Evolutionary conservation across 2,329 filamentous ascomycete genomes (phyloP).

Genomic region (Coniella vitis): DNA sequence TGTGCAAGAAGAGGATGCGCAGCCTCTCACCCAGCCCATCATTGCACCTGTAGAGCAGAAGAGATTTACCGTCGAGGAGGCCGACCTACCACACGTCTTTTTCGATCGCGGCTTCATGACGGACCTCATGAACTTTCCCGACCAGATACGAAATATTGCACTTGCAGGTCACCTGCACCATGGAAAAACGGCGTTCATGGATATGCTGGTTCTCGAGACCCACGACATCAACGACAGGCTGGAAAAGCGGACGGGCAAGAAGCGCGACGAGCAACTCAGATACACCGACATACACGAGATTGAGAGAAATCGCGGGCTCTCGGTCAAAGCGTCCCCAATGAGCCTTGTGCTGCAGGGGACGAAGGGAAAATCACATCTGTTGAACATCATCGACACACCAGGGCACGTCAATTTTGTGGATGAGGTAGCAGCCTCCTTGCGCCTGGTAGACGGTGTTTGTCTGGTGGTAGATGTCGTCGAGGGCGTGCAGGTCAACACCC

Average conservation of each 20-base stretch:
- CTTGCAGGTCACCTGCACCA: conserved; percentile 92
- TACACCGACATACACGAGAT: conserved; percentile 91
- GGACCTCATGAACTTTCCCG: conserved; percentile 91
- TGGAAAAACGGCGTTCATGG: conserved; percentile 96
- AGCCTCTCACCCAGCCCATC: conserved; percentile 86
- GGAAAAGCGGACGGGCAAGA: conserved; percentile 74
- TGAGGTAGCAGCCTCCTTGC: conserved; percentile 82
- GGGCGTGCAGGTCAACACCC: conserved; percentile 96
- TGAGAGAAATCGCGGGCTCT: conserved; percentile 83
- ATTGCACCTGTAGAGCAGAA: conserved; percentile 89
- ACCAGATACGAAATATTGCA: conserved; percentile 88
- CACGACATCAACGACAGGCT: conserved; percentile 77
- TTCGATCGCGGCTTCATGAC: conserved; percentile 90
- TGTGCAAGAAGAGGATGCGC: conserved; percentile 95
- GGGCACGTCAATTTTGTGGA: conserved; percentile 98
- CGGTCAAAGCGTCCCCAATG: conserved; percentile 92
- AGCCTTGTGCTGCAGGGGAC: conserved; percentile 82
- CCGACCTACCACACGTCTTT: conserved; percentile 79
- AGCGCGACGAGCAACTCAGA: conserved; percentile 79
- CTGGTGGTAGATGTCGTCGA: conserved; percentile 94
- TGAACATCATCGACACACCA: conserved; percentile 94
- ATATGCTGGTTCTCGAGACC: conserved; percentile 94
- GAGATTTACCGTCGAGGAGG: conserved; percentile 92
- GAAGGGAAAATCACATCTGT: conserved; percentile 86
- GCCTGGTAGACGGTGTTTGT: conserved; percentile 85